These are phyloP conservation scores for Lachnellula arida DNA, from an alignment of 2,329 filamentous ascomycete genomes.

Conservation along the genomic window DNA sequence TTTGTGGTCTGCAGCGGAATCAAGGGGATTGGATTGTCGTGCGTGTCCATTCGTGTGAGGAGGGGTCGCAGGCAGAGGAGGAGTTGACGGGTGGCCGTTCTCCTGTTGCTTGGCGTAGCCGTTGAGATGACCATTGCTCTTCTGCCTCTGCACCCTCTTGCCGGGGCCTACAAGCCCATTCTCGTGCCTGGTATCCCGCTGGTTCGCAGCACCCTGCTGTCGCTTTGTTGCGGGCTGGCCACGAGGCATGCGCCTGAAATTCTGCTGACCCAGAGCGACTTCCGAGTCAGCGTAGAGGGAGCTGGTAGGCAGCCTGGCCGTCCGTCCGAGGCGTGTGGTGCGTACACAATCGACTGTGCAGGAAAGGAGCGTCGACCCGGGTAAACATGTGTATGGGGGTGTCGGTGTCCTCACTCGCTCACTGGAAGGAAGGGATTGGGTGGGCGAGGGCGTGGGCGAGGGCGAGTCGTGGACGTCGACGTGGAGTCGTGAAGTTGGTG, in stretches of 20 bases:
- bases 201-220: slow-evolving; percentile 46
- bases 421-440: no score
- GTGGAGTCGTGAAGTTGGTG: neutral
- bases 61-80: slow-evolving; percentile 37
- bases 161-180: slow-evolving; percentile 79
- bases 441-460: no score
- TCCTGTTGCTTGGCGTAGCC: slow-evolving; percentile 42
- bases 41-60: slow-evolving; percentile 32
- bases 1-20: slow-evolving; percentile 24
- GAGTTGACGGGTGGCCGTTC: slow-evolving; percentile 34
- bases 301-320: slow-evolving; percentile 19
- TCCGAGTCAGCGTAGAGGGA: slow-evolving; percentile 31
- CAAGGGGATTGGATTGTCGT: slow-evolving; percentile 20
- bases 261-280: slow-evolving; percentile 32
- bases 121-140: slow-evolving; percentile 51
- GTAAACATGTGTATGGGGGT: neutral
- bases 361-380: slow-evolving; percentile 1
- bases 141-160: slow-evolving; percentile 54
- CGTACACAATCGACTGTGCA: neutral
- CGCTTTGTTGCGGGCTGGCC: slow-evolving; percentile 30
- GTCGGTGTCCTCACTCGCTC: neutral
- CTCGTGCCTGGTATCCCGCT: slow-evolving; percentile 75
- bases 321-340: neutral
- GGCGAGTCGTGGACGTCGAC: neutral
- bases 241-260: slow-evolving; percentile 32